phyloP scores from a whole-genome alignment of 371 early-diverging fungal genomes.

The Mortierella sp. region DNA sequence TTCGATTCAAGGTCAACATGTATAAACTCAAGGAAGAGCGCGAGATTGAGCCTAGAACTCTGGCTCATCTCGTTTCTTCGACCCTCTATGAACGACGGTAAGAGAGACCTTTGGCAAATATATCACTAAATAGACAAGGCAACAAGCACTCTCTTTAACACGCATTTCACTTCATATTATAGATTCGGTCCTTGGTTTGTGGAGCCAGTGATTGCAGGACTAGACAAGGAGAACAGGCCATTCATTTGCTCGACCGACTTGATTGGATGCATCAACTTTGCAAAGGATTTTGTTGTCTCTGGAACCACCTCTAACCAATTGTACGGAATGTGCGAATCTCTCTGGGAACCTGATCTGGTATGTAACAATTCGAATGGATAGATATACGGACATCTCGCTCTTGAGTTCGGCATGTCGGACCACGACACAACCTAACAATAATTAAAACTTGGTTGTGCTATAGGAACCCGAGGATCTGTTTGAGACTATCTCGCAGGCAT shows the following conservation, averaged over 20 bases:
- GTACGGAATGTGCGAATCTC: slow-evolving; percentile 98
- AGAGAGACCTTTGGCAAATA: not conserved
- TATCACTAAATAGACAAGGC: not conserved
- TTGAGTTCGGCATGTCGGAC: not conserved
- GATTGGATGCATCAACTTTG: slow-evolving; percentile 97
- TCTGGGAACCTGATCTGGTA: slow-evolving; percentile 98
- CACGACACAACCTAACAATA: not conserved
- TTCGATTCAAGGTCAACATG: slow-evolving; percentile 97
- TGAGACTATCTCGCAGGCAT: slow-evolving; percentile 96
- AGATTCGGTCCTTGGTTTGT: slow-evolving; percentile 98
- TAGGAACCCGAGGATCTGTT: slow-evolving; percentile 98
- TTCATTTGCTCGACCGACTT: slow-evolving; percentile 98
- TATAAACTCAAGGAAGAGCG: slow-evolving; percentile 98
- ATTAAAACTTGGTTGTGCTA: not conserved
- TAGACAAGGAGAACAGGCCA: slow-evolving; percentile 92
- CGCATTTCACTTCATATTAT: not conserved
- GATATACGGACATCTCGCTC: not conserved
- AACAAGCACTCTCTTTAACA: not conserved
- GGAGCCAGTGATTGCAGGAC: slow-evolving; percentile 97
- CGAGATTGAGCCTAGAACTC: slow-evolving; percentile 95
- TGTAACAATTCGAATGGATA: slow-evolving; percentile 7
- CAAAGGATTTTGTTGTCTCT: slow-evolving; percentile 96
- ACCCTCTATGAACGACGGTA: slow-evolving; percentile 97
- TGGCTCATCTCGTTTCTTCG: slow-evolving; percentile 96
- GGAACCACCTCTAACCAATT: slow-evolving; percentile 95